Base-by-base conservation (phyloP, 2,329 filamentous ascomycete genomes). In the Lanzia echinophila region DNA sequence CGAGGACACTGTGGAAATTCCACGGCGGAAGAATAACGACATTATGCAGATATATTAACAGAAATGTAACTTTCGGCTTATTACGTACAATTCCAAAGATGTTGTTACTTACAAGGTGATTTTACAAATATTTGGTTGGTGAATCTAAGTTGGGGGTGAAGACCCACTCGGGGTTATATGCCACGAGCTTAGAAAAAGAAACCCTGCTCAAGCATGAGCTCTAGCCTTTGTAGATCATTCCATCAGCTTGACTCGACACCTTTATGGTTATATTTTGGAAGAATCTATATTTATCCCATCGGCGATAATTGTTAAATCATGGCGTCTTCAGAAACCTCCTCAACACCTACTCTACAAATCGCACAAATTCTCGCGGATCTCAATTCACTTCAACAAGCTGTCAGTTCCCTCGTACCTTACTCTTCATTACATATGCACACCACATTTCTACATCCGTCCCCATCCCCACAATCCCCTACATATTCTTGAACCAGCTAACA, bases 1-100 rank as follows among this genome's bases (percentile, higher is more conserved):
- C n/a, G n/a, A n/a, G 45, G 74, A 70, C 65, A 72, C 69, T 56
- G 67, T 71, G 44, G 63, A 50, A 33, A 67, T 50, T 46, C 63
- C 62, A 44, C 67, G 61, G 42, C 66, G 63, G 41, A 67, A 66
- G 28, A 65, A 31, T 36, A 65, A 56, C 17, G 64, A 65, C 65
- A 67, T 67, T 50, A 19, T 61, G 58, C 13, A 41, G 19, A 11
- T 13, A 33, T 19, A 19, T 48, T 17, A 31, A 11, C 15, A 24
- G 36, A 41, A 33, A 24, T 33, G 13, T n/a, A 39, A 39, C 12
- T n/a, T 17, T 1, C 15, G 39, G 36, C 33, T 39, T 13, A 13
- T 15, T 28, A 33, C 41, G 17, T 47, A 41, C 34, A 48, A 15
- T 44, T 15, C 47, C 42, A 5, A 47, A 38, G 20, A 10, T 19